Conservation (phyloP, 2,329 filamentous ascomycete species). For the Beauveria varroae region DNA sequence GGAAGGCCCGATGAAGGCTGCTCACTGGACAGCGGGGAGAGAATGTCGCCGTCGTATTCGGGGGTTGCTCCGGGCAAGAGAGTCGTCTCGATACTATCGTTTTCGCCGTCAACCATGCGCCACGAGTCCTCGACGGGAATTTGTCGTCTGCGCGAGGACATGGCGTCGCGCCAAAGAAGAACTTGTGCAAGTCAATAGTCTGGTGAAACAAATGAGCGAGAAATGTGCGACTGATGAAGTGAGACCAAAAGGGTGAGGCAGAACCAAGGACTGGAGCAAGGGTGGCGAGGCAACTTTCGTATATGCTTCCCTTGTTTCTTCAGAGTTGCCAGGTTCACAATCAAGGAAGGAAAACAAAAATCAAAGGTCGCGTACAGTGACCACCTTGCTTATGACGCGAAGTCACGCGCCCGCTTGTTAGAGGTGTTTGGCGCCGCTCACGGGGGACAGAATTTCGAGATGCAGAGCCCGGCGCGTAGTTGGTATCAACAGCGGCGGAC, state of each 20-base stretch:
- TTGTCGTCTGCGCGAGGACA: conserved; percentile 16
- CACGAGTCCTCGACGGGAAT: conserved; percentile 45
- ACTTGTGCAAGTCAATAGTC: background rate
- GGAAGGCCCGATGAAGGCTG: conserved; percentile 29
- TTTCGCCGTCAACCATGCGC: conserved; percentile 54
- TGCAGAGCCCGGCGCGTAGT: background rate
- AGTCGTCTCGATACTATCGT: conserved; percentile 53
- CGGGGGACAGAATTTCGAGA: background rate
- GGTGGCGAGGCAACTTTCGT: background rate
- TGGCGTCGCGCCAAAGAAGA: background rate
- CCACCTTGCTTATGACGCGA: background rate
- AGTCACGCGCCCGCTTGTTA: background rate
- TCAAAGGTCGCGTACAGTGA: background rate
- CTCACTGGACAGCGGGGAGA: conserved; percentile 31
- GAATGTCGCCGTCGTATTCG: conserved; percentile 31
- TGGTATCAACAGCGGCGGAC: background rate
- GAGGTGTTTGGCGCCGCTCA: background rate
- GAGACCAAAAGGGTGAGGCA: background rate
- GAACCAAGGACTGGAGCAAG: background rate
- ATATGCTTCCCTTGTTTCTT: background rate
- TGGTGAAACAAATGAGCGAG: background rate
- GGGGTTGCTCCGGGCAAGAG: conserved; percentile 37
- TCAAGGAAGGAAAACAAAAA: background rate
- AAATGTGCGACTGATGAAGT: background rate
- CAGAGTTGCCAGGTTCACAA: background rate